Evolutionary conservation across 768 basidiomycete genomes (phyloP), one percentile per base, ranked within the genome.

Genomic region (Russula sp.): DNA sequence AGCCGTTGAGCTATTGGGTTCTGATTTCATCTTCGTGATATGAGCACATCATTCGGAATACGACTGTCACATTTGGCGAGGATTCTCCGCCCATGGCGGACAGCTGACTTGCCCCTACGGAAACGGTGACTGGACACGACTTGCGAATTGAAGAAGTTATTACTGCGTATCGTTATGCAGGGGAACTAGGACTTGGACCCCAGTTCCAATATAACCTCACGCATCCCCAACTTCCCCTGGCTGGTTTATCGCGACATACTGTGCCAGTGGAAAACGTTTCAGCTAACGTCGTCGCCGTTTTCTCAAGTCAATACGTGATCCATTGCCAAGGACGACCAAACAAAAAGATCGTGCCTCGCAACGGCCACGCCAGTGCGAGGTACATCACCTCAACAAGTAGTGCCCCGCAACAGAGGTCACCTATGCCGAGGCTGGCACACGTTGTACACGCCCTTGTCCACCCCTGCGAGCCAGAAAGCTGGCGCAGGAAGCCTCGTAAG

Each of bases 281-380:
- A 31, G 48, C 14, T 22, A 32, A 11, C 14, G 22, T 58, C 18
- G 48, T 20, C 37, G 11, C 18, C 22, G 31, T 58, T 49, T 27
- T 10, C 47, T 11, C 14, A 11, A 31, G 39, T 47, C 27, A 55
- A 10, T 5, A n/a, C 16, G 6, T 16, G 5, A 32, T 13, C 57
- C 22, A 48, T n/a, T 40, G 22, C 13, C 18, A 50, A 32, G 22
- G 31, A 27, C 7, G 8, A 45, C 45, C 42, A 45, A 37, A 60
- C 42, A 53, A 22, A 59, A 6, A 18, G 18, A 13, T 47, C 18
- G 59, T 61, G 40, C 59, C 59, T 61, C 45, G 27, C 45, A 48
- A 61, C 59, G 13, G 37, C 16, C 53, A n/a, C 44, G 34, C 27
- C 45, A 54, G 20, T 14, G 4, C 11, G 18, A 54, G 45, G 52